Percentiles rank a stretch among this genome's conserved stretches.
Evolutionary conservation across 2,329 filamentous ascomycete species (phyloP).

Genomic region (Alternaria rosae): DNA sequence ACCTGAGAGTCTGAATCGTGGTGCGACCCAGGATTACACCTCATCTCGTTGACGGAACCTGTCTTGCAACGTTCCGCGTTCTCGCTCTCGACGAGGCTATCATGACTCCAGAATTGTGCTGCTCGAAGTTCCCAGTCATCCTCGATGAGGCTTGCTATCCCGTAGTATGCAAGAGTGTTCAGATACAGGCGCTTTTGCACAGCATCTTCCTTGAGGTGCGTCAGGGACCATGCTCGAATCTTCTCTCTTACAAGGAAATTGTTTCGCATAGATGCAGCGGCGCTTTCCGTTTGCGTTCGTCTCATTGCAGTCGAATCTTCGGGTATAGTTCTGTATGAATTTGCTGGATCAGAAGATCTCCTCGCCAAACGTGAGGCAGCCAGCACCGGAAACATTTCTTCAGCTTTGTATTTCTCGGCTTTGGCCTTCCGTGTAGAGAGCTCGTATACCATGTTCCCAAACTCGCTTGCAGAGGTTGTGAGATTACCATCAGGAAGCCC

Average conservation of each 20-base stretch:
- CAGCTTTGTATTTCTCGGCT: neutral
- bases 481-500: neutral
- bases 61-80: neutral
- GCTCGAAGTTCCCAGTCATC: neutral
- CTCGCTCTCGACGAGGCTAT: neutral
- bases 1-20: neutral
- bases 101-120: neutral
- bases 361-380: neutral
- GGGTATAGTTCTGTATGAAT: neutral
- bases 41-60: neutral
- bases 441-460: neutral
- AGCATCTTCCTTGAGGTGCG: neutral
- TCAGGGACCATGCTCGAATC: neutral
- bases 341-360: neutral
- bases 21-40: neutral
- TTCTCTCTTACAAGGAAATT: neutral
- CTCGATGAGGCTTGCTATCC: neutral
- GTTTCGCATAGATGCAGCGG: too few relatives aligned
- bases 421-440: neutral
- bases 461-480: neutral
- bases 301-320: neutral
- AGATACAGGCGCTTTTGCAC: neutral
- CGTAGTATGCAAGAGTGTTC: neutral
- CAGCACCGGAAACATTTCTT: neutral
- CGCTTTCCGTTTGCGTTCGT: neutral